A percentile compares a stretch with the other conserved stretches of the same genome.
Evolutionary conservation across 495 filamentous ascomycete genomes (phyloP).

Genomic region (Podospora sp.): DNA sequence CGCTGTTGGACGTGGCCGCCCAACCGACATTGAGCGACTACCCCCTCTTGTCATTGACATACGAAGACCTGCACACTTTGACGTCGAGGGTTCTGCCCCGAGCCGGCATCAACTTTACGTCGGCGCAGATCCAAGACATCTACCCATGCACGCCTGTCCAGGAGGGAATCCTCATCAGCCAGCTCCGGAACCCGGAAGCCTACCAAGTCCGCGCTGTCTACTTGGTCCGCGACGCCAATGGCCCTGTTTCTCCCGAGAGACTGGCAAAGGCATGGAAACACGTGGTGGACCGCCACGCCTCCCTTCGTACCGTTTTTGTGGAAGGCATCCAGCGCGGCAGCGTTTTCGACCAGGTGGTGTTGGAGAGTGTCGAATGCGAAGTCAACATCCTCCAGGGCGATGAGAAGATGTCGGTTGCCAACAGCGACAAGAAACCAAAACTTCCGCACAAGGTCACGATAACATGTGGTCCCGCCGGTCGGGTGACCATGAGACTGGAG

Average conservation of each 20-base stretch:
- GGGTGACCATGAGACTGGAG: conserved; percentile 26
- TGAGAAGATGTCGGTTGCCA: conserved; percentile 17
- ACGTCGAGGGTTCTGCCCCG: conserved; percentile 17
- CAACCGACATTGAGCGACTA: conserved; percentile 32
- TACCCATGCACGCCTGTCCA: conserved; percentile 65
- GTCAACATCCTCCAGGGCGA: conserved; percentile 20
- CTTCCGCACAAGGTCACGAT: conserved; percentile 33
- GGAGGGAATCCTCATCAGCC: conserved; percentile 52
- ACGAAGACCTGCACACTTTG: conserved; percentile 23
- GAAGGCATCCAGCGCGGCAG: conserved; percentile 55
- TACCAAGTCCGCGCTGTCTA: conserved; percentile 32
- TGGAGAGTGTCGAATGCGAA: conserved; percentile 20
- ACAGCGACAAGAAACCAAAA: conserved; percentile 18
- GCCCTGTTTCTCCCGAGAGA: conserved; percentile 40
- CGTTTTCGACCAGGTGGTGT: conserved; percentile 33
- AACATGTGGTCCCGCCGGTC: conserved; percentile 15
- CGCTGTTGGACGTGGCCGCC: conserved; percentile 9
- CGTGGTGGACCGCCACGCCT: conserved; percentile 56
- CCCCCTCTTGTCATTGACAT: conserved; percentile 25
- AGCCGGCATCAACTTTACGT: conserved; percentile 26
- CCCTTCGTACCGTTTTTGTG: conserved; percentile 59
- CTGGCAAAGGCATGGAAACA: conserved; percentile 55
- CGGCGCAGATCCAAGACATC: conserved; percentile 35
- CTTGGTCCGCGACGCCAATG: conserved; percentile 18
- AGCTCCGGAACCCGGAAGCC: conserved; percentile 27